Evolutionary conservation across 352 stramenopile genomes (phyloP), one percentile per base, ranked within the genome.

Genomic region (Pythium vanterpoolii): DNA sequence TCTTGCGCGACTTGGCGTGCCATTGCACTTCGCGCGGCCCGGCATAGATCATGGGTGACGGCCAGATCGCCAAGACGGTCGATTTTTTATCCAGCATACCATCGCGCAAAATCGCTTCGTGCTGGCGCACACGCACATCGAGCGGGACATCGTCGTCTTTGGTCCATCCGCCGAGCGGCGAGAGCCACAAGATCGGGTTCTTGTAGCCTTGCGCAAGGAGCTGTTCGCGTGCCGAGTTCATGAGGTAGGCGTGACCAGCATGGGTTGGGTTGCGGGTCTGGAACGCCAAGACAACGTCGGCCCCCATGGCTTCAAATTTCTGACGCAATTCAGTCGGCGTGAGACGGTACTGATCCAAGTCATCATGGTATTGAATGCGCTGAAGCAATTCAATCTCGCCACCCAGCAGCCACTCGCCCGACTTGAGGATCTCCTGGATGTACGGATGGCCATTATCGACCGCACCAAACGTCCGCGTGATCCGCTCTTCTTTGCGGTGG

Each of bases 61-160:
- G 97, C 97, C 97, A 99, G 64, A 99, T 99, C 33, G 96, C 95
- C 69, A 99, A 96, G 60, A 99, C 96, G 1, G 97, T 99, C 49
- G 86, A 98, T n/a, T 83, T 82, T 52, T 95, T 93, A 79, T 99
- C 93, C 16, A 99, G 82, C 86, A 98, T 98, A 55, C 96, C 96
- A 47, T 95, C 87, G 11, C 76, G 73, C 30, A 97, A 48, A 56
- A 97, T 93, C 1, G 89, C 89, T 64, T 98, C 96, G 74, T 99
- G 96, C 73, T 99, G 97, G 38, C 92, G 96, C 23, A 99, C 95
- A 63, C 97, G 89, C 43, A 99, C 97, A 72, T 99, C 96, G 21
- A 99, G 85, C 33, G 97, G 96, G 18, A 99, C 96, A 73, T 99
- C 97, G 74, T 99, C 97, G 19, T 93, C 81, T 75, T 99, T 99